Percentiles rank a stretch among this genome's conserved stretches.
Conservation (phyloP, 2,329 filamentous ascomycete genomes). For the Botryotinia convoluta region DNA sequence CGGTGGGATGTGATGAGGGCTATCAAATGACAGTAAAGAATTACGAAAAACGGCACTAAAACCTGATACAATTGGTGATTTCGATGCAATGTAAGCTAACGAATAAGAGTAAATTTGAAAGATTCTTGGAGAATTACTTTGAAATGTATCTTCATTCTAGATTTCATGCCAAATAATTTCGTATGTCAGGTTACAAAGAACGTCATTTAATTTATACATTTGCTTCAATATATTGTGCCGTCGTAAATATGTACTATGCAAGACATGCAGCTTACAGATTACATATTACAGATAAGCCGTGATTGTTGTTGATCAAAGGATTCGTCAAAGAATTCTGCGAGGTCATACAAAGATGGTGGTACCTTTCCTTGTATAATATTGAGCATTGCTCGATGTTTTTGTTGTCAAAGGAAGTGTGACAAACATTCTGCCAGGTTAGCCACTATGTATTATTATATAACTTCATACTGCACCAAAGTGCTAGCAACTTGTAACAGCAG, state of each 20-base stretch:
- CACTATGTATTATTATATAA: neutral
- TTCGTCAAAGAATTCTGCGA: neutral
- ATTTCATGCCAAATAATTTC: neutral
- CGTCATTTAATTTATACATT: neutral
- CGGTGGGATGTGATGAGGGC: neutral
- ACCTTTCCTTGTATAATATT: neutral
- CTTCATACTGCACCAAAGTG: neutral
- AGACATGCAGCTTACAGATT: neutral
- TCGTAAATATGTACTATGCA: neutral
- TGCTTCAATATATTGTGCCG: neutral
- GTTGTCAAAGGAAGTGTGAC: neutral
- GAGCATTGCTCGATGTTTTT: neutral
- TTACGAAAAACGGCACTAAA: neutral
- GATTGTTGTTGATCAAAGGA: neutral
- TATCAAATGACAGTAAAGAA: slow-evolving; percentile 1
- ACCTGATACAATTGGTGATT: neutral
- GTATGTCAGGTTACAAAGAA: neutral
- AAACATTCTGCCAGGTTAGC: neutral
- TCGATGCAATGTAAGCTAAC: neutral
- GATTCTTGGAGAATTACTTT: neutral
- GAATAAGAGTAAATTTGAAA: neutral
- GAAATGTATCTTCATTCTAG: neutral
- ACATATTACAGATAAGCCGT: neutral
- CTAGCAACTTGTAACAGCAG: neutral
- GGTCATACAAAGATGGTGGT: neutral